Evolutionary conservation across 2,329 filamentous ascomycete genomes (phyloP).

Genomic region (Calonectria crousiana): DNA sequence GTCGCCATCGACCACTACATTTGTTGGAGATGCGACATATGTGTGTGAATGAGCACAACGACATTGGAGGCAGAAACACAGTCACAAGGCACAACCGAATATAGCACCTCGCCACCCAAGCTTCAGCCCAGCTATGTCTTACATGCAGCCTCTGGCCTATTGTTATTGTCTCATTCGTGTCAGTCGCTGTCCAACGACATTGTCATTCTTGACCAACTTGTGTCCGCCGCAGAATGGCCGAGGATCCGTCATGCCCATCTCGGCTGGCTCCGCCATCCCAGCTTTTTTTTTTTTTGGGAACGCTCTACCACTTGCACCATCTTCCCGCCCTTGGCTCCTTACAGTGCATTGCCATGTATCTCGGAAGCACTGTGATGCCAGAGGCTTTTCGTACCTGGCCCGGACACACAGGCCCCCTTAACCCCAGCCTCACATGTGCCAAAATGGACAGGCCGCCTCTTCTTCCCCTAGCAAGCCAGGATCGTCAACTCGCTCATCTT

Average conservation of each 20-base stretch:
- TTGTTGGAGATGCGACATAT: slow-evolving; percentile 2
- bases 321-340: background rate
- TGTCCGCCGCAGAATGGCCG: slow-evolving; percentile 8
- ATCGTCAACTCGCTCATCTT: background rate
- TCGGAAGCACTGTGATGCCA: background rate
- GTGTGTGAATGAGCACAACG: background rate
- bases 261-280: background rate
- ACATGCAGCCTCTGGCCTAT: background rate
- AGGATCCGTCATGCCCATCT: background rate
- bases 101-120: background rate
- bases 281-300: background rate
- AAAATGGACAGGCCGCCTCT: background rate
- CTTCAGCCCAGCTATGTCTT: slow-evolving; percentile 5
- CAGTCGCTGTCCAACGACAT: slow-evolving; percentile 14
- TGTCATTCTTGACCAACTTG: background rate
- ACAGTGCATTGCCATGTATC: background rate
- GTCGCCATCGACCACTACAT: slow-evolving; percentile 20
- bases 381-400: background rate
- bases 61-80: background rate
- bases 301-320: background rate
- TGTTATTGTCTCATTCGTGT: slow-evolving; percentile 11
- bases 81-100: background rate
- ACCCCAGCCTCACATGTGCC: slow-evolving; percentile 1
- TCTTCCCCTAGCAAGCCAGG: background rate
- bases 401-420: background rate